phyloP scores from a whole-genome alignment of 768 basidiomycete species.

The Kwoniella shandongensis region DNA sequence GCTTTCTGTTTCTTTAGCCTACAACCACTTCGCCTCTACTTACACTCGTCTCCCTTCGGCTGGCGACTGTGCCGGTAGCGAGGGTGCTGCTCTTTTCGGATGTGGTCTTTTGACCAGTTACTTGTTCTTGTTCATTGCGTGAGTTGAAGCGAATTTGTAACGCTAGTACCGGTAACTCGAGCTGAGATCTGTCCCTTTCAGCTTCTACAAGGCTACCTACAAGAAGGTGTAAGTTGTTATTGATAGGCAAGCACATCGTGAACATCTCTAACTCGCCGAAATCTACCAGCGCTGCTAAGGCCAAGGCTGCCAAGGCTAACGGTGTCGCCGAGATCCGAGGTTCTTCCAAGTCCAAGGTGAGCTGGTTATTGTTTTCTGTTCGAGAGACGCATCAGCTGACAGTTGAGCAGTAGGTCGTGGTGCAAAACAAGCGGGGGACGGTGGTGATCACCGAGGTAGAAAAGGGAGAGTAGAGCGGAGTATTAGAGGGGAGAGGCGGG shows the following conservation, averaged over 20 bases:
- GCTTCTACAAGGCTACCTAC: conserved; percentile 54
- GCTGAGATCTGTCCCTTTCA: conserved; percentile 6
- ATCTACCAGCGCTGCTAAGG: conserved; percentile 14
- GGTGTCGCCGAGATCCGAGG: conserved; percentile 40
- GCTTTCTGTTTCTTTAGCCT: conserved; percentile 56
- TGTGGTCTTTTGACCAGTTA: conserved; percentile 85
- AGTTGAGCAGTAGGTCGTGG: conserved; percentile 37
- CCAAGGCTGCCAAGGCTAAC: conserved; percentile 34
- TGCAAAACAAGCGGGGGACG: conserved; percentile 24
- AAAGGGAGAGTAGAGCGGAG: background rate
- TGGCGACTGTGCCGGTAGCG: conserved; percentile 84
- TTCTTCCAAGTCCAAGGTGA: conserved; percentile 47
- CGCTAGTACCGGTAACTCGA: background rate
- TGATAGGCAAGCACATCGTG: background rate
- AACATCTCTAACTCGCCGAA: background rate
- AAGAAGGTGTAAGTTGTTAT: conserved; percentile 35
- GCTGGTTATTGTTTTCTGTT: background rate
- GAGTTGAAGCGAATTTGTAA: conserved; percentile 20
- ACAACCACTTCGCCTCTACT: conserved; percentile 72
- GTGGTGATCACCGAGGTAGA: conserved; percentile 33
- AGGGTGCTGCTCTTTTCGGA: conserved; percentile 82
- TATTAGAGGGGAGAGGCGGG: no score
- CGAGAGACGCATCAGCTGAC: conserved; percentile 14
- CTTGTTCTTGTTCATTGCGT: conserved; percentile 86
- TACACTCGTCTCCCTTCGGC: conserved; percentile 64